Evolutionary conservation across 2,329 filamentous ascomycete species (phyloP).

Genomic region (Nemania abortiva): DNA sequence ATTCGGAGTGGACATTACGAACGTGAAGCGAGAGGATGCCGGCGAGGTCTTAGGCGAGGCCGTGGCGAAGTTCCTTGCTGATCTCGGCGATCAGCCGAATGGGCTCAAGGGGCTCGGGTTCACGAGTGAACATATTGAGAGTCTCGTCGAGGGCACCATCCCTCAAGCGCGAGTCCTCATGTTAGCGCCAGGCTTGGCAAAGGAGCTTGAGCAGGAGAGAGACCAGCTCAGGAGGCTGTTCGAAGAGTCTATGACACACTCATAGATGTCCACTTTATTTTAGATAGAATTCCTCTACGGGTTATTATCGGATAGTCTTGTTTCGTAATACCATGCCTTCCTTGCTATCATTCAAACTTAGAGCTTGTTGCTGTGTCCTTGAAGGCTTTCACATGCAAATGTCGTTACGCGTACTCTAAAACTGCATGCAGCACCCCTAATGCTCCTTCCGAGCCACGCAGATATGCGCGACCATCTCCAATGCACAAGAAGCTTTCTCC

Average conservation of each 20-base stretch:
- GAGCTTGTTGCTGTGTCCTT: background rate
- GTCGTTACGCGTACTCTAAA: too few relatives aligned
- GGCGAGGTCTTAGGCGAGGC: slow-evolving; percentile 90
- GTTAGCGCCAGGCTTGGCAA: slow-evolving; percentile 84
- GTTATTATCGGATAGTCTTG: background rate
- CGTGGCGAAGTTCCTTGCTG: slow-evolving; percentile 81
- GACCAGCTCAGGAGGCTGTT: slow-evolving; percentile 78
- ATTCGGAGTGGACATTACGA: slow-evolving; percentile 89
- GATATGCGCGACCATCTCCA: slow-evolving; percentile 45
- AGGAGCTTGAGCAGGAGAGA: slow-evolving; percentile 76
- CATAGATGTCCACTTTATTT: slow-evolving; percentile 25
- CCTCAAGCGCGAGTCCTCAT: slow-evolving; percentile 92
- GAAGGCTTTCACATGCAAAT: background rate
- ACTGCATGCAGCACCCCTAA: background rate
- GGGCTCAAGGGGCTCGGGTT: slow-evolving; percentile 90
- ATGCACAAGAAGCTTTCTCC: slow-evolving; percentile 38
- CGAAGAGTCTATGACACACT: slow-evolving; percentile 67
- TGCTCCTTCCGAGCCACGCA: slow-evolving; percentile 40
- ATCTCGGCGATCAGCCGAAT: slow-evolving; percentile 88
- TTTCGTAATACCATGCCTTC: background rate
- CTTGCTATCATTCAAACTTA: background rate
- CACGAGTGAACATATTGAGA: slow-evolving; percentile 78
- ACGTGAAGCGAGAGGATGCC: slow-evolving; percentile 89
- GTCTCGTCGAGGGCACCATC: slow-evolving; percentile 91
- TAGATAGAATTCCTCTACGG: background rate